phyloP scores from a whole-genome alignment of 495 filamentous ascomycete genomes.

The Lasiosphaeria ovina region DNA sequence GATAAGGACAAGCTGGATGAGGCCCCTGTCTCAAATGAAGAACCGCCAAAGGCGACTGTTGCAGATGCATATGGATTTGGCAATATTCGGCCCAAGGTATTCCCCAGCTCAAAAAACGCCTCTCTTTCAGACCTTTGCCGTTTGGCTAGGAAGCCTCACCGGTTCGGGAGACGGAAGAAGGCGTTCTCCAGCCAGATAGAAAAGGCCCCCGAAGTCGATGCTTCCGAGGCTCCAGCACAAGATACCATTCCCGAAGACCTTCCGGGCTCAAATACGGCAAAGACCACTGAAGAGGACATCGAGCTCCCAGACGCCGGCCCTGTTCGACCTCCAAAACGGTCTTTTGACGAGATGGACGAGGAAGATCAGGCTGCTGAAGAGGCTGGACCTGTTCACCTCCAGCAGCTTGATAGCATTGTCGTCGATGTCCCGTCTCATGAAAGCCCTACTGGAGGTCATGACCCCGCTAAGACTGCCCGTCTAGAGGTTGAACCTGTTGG shows the following conservation, averaged over 20 bases:
- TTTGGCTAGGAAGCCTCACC: slow-evolving; percentile 18
- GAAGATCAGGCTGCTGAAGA: background rate
- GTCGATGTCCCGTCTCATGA: background rate
- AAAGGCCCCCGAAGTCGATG: background rate
- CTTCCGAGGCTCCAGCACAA: background rate
- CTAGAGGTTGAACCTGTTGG: background rate
- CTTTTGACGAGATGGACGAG: slow-evolving; percentile 8
- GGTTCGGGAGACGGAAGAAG: slow-evolving; percentile 27
- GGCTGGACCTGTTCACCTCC: background rate
- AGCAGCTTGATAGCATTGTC: background rate
- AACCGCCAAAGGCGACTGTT: background rate
- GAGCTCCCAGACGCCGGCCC: background rate
- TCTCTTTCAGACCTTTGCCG: slow-evolving; percentile 25
- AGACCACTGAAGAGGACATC: background rate
- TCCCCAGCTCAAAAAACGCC: slow-evolving; percentile 12
- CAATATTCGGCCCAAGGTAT: slow-evolving; percentile 18
- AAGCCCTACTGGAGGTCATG: background rate
- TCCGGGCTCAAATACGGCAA: background rate
- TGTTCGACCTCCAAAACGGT: slow-evolving; percentile 7
- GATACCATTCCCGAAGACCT: background rate
- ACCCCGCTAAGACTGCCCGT: too few species aligned
- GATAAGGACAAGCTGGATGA: background rate
- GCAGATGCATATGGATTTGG: slow-evolving; percentile 30
- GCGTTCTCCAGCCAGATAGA: slow-evolving; percentile 12
- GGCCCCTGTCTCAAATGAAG: background rate